A percentile compares a stretch with the other conserved stretches of the same genome.
These are phyloP conservation scores for Suillus hirtellus DNA, from an alignment of 768 basidiomycete species.

Conservation along the genomic window DNA sequence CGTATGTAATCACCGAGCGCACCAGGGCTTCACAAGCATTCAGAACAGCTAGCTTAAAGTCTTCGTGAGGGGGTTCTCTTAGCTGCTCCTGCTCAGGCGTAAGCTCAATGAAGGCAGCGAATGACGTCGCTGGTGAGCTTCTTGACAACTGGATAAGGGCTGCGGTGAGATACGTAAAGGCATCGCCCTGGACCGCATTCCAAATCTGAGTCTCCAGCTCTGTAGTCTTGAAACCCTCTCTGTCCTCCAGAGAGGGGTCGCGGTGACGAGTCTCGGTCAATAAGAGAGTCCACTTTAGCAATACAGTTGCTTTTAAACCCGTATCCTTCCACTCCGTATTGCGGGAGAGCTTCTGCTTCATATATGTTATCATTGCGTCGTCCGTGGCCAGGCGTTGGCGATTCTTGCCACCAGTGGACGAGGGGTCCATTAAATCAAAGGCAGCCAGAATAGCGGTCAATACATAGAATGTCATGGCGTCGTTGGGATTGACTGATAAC, in stretches of 20 bases:
- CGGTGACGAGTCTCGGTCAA: slow-evolving; percentile 74
- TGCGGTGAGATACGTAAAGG: slow-evolving; percentile 70
- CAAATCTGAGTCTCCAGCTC: slow-evolving; percentile 81
- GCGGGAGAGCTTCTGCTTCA: slow-evolving; percentile 58
- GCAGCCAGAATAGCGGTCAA: slow-evolving; percentile 63
- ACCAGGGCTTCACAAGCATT: slow-evolving; percentile 70
- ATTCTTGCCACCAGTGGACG: slow-evolving; percentile 41
- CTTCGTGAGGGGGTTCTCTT: slow-evolving; percentile 41
- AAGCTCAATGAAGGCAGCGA: slow-evolving; percentile 41
- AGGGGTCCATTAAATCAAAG: slow-evolving; percentile 66
- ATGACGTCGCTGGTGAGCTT: slow-evolving; percentile 35
- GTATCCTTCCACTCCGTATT: slow-evolving; percentile 65
- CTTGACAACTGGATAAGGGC: slow-evolving; percentile 51
- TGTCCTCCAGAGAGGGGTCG: slow-evolving; percentile 63
- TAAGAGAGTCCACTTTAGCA: slow-evolving; percentile 90
- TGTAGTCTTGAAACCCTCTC: slow-evolving; percentile 69
- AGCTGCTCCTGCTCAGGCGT: slow-evolving; percentile 38
- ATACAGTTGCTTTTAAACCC: slow-evolving; percentile 67
- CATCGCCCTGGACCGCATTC: slow-evolving; percentile 81
- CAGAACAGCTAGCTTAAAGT: slow-evolving; percentile 55
- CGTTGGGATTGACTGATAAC: slow-evolving; percentile 64
- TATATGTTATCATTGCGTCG: slow-evolving; percentile 47
- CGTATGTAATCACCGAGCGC: slow-evolving; percentile 69
- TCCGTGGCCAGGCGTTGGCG: slow-evolving; percentile 53
- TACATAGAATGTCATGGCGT: slow-evolving; percentile 68